Conservation (phyloP, 148 eudicot species). For the Rhododendron mucronatum region DNA sequence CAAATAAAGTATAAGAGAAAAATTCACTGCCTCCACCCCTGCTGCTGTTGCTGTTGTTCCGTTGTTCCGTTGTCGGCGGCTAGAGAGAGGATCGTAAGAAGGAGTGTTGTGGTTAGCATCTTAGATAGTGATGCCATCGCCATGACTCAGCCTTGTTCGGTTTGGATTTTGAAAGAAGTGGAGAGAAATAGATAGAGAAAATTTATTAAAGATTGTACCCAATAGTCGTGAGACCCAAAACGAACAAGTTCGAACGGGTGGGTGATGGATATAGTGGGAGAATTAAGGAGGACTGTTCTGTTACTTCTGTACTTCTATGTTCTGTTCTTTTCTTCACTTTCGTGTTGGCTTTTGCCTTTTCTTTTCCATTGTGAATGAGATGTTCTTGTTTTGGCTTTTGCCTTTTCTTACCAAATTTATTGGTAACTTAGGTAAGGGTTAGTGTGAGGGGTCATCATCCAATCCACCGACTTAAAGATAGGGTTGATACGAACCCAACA, state of each 20-base stretch:
- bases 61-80: not conserved
- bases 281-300: too few species aligned
- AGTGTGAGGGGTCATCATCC: not conserved
- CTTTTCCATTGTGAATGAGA: not conserved
- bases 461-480: too few species aligned
- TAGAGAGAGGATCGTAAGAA: not conserved
- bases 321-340: not conserved
- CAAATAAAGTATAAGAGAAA: too few species aligned
- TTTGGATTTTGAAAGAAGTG: not conserved
- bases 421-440: not conserved
- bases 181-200: not conserved
- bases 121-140: not conserved
- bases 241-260: too few species aligned
- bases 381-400: not conserved
- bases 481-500: too few species aligned
- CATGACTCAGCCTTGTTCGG: too few species aligned
- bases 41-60: not conserved
- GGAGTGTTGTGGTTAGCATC: not conserved
- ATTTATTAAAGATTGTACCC: too few species aligned
- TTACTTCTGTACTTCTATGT: too few species aligned
- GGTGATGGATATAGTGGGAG: too few species aligned
- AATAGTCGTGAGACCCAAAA: too few species aligned
- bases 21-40: not conserved
- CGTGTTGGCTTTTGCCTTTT: not conserved
- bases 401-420: too few species aligned